Evolutionary conservation across 2,329 filamentous ascomycete species (phyloP), one percentile per base, ranked within the genome.

Genomic region (Stachybotrys echinatus): DNA sequence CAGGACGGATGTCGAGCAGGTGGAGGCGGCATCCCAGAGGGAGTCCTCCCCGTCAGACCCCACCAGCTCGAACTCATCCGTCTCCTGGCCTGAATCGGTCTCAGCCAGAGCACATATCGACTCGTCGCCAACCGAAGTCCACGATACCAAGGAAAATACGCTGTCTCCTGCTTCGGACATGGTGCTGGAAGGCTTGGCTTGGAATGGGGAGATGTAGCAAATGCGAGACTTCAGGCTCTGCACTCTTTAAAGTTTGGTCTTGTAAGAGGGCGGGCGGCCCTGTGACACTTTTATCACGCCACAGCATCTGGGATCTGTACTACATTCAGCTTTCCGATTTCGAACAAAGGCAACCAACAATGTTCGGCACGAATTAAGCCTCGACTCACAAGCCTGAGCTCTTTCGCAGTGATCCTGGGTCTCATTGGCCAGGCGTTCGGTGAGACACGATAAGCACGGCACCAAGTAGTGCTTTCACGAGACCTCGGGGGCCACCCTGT

Each of bases 1-100:
- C 17, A 61, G 54, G 18, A 69, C 56, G 14, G 66, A 71, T 5
- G 61, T 66, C 23, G 62, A 69, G 27, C 54, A 59, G 38, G 52
- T 61, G 22, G 62, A 71, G 18, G 54, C 58, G 7, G 50, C 22
- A 27, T 63, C 61, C 48, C 53, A 63, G 3, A 53, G 50, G 22
- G 49, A 50, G 48, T 52, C 52, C 23, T 57, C 60, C 42, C 58
- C 52, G 42, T 57, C 56, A 45, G 54, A 54, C 48, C 56, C 56
- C 27, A 65, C 49, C 23, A 63, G 55, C 34, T 67, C 62, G 48
- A 64, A 60, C 47, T 65, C 64, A 39, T 64, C 62, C 3, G 60
- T 57, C 19, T 60, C 60, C 44, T 61, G 58, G 22, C 64, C 63
- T 6, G 57, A 58, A 12, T 64, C 63, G 6, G 57, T 58, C 17